These are phyloP conservation scores for Cairneyella variabilis DNA, from an alignment of 495 filamentous ascomycete species.

Conservation along the genomic window DNA sequence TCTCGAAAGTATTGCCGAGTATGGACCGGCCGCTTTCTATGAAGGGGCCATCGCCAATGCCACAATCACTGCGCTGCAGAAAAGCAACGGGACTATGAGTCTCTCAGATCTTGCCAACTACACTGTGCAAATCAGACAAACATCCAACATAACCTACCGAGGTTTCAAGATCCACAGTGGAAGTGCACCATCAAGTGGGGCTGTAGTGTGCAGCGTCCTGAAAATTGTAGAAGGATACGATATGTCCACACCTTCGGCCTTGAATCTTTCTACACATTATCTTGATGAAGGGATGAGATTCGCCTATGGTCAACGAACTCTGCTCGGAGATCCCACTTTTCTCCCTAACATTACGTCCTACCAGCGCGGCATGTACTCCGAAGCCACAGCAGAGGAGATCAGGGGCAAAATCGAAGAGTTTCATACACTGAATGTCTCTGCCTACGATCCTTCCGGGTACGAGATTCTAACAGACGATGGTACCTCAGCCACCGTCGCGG, in stretches of 20 bases:
- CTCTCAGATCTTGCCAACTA: conserved; percentile 72
- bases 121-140: conserved; percentile 53
- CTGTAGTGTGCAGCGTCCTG: conserved; percentile 66
- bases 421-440: conserved; percentile 59
- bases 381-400: conserved; percentile 52
- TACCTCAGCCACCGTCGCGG: conserved; percentile 68
- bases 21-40: conserved; percentile 75
- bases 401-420: conserved; percentile 66
- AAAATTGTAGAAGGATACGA: conserved; percentile 75
- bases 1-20: conserved; percentile 67
- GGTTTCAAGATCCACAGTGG: conserved; percentile 65
- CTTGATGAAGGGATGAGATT: conserved; percentile 85
- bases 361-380: conserved; percentile 61
- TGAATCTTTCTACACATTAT: conserved; percentile 73
- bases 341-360: conserved; percentile 58
- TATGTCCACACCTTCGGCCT: conserved; percentile 22
- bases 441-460: conserved; percentile 65
- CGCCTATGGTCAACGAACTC: conserved; percentile 66
- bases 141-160: conserved; percentile 66
- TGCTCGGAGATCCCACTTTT: conserved; percentile 77
- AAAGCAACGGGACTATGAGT: conserved; percentile 76
- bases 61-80: conserved; percentile 62
- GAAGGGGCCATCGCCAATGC: conserved; percentile 58
- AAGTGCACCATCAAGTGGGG: conserved; percentile 70
- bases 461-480: conserved; percentile 64